Evolutionary conservation across 1,284 basidiomycete genomes (phyloP).

Genomic region (Ceratobasidium sp.): DNA sequence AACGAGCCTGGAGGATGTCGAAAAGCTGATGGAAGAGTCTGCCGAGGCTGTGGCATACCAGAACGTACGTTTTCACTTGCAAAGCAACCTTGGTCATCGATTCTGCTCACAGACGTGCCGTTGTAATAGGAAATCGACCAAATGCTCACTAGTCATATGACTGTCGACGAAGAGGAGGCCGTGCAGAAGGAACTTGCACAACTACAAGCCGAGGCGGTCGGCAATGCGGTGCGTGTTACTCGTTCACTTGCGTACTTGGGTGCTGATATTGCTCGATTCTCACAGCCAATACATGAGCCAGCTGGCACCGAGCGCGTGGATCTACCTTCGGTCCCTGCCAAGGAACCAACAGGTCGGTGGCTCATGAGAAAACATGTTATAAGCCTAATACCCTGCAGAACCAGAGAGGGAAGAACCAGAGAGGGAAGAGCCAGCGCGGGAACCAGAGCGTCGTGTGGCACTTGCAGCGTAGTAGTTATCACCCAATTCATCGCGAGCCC

Average conservation of each 20-base stretch:
- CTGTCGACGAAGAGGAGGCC: conserved; percentile 91
- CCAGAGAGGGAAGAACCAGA: no score
- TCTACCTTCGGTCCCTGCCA: conserved; percentile 62
- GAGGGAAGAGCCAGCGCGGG: conserved; percentile 45
- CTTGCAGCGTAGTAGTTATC: conserved; percentile 58
- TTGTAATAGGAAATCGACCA: conserved; percentile 85
- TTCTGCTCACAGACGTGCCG: background rate
- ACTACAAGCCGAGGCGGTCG: conserved; percentile 72
- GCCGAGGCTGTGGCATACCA: conserved; percentile 94
- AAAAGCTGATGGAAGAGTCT: conserved; percentile 91
- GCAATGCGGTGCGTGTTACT: background rate
- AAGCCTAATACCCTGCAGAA: conserved; percentile 3
- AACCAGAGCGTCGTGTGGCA: conserved; percentile 55
- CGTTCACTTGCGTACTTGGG: background rate
- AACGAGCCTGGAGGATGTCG: conserved; percentile 92
- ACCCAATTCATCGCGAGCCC: no score
- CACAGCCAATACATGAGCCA: conserved; percentile 47
- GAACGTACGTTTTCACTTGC: conserved; percentile 63
- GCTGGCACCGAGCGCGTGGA: conserved; percentile 52
- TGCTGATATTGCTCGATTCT: conserved; percentile 19
- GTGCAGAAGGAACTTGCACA: conserved; percentile 84
- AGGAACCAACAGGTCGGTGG: conserved; percentile 53
- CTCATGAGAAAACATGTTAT: background rate
- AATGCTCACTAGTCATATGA: conserved; percentile 83
- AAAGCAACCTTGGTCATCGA: background rate